Evolutionary conservation across 495 filamentous ascomycete genomes (phyloP), one percentile per base, ranked within the genome.

Genomic region (Penicillium egyptiacum): DNA sequence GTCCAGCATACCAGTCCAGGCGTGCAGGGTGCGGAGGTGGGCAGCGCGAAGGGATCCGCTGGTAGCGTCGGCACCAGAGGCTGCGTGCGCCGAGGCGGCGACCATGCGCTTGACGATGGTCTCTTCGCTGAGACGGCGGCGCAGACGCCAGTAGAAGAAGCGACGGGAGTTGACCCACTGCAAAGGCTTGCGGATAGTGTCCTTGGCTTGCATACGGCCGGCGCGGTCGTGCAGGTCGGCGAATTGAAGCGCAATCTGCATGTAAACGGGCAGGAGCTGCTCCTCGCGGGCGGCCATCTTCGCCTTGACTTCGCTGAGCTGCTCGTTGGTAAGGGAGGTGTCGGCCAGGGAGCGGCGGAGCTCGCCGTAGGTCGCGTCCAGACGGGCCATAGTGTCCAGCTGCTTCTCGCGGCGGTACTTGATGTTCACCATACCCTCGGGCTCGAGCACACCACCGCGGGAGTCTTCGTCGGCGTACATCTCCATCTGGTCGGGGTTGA

Each of bases 81-180:
- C 73, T 49, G 70, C 71, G 57, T 57, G 44, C 41, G 62, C 75
- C 62, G 73, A 67, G 8, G 87, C 83, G 23, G 79, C 64, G 22
- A 84, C 75, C 84, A 98, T 89, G 71, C 89, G 87, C 76, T 91
- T 93, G 71, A 98, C 81, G 69, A 98, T 89, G 68, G 90, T 88
- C 75, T 98, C 92, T 76, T 98, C 94, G 75, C 95, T 96, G 65
- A 98, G 81, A 76, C 95, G 85, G 71, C 94, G 90, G 72, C 94
- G 93, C 53, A 96, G 88, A 80, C 94, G 92, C 94, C 94, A 98
- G 86, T 97, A 98, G 85, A 98, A 98, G 89, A 96, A 98, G 68
- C 95, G 90, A 60, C 94, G 87, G 45, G 93, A 87, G 58, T 96
- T 86, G 70, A 85, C 81, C 95, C 92, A 98, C 67, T 84, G 80